A percentile compares a stretch with the other conserved stretches of the same genome.
These are phyloP conservation scores for Torulaspora delbrueckii DNA, from an alignment of 805 yeast species.

Conservation along the genomic window DNA sequence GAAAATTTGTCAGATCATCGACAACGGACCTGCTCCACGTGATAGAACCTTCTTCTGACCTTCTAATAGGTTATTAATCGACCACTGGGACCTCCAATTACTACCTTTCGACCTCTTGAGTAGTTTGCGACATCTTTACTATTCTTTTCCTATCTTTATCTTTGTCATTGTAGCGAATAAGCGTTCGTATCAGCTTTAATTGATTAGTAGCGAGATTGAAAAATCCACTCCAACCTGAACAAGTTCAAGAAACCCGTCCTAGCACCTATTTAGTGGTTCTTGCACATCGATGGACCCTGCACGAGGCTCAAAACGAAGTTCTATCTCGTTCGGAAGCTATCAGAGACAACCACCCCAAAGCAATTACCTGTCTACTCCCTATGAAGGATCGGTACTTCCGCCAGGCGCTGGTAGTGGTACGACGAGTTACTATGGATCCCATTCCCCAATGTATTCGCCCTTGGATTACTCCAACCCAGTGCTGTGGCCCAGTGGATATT, in stretches of 20 bases:
- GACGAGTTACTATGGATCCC: slow-evolving; percentile 9
- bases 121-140: neutral
- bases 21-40: slow-evolving; percentile 1
- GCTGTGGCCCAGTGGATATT: slow-evolving; percentile 12
- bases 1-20: slow-evolving; percentile 4
- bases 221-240: neutral
- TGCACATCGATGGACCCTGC: slow-evolving; percentile 23
- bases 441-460: slow-evolving; percentile 33
- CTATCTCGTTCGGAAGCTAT: slow-evolving; percentile 29
- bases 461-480: slow-evolving; percentile 22
- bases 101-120: neutral
- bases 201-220: neutral
- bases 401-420: slow-evolving; percentile 7
- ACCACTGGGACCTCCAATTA: neutral
- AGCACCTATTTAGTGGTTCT: neutral
- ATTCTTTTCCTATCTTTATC: neutral
- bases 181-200: neutral
- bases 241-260: neutral
- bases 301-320: slow-evolving; percentile 30
- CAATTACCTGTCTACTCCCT: slow-evolving; percentile 10
- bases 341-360: slow-evolving; percentile 20
- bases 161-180: neutral
- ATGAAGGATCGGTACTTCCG: slow-evolving; percentile 9
- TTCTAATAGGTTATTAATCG: neutral
- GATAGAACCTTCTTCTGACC: neutral